Evolutionary conservation across 768 basidiomycete species (phyloP).

Genomic region (Podaxis mareebaensis): DNA sequence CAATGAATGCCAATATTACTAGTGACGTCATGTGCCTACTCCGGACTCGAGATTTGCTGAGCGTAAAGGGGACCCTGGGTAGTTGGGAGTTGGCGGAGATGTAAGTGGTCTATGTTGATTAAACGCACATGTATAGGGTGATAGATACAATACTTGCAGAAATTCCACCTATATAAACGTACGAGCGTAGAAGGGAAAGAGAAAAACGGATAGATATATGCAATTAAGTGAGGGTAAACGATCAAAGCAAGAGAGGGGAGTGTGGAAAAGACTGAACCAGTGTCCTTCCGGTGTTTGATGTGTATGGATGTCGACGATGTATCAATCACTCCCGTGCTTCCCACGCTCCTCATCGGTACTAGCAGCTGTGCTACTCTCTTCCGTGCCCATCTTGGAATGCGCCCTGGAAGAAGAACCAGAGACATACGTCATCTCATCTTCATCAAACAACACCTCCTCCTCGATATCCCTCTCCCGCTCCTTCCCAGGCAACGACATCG

Average conservation of each 20-base stretch:
- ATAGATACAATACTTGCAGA: neutral
- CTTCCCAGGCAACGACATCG: constrained; percentile 22
- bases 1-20: too few relatives aligned
- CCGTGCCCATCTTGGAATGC: constrained; percentile 46
- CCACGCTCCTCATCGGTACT: constrained; percentile 41
- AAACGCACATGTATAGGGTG: neutral
- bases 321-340: constrained; percentile 15
- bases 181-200: neutral
- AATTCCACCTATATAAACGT: neutral
- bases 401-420: constrained; percentile 38
- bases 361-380: constrained; percentile 38
- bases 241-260: neutral
- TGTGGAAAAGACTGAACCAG: neutral
- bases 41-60: too few relatives aligned
- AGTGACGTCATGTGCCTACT: too few relatives aligned
- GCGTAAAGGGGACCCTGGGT: neutral
- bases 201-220: neutral
- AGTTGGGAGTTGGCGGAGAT: neutral
- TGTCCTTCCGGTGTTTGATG: neutral
- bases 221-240: constrained; percentile 6
- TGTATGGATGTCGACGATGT: neutral
- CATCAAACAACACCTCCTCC: constrained; percentile 66
- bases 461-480: constrained; percentile 40
- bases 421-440: constrained; percentile 48
- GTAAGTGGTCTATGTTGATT: neutral